A percentile compares a stretch with the other conserved stretches of the same genome.
Evolutionary conservation across 2,329 filamentous ascomycete genomes (phyloP).

Genomic region (Lachnellula occidentalis): DNA sequence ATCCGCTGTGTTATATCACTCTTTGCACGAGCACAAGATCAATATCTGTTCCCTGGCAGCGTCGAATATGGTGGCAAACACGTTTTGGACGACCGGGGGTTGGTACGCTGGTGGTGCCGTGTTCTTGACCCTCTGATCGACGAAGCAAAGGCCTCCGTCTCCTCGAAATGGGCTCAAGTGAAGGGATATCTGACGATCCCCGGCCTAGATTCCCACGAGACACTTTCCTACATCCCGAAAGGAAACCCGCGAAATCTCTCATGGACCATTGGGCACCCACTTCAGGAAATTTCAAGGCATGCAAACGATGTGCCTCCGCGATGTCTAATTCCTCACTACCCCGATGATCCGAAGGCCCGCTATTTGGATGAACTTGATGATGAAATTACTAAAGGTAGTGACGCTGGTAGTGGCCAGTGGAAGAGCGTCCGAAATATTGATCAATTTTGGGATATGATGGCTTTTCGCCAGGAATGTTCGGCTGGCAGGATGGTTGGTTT

Average conservation of each 20-base stretch:
- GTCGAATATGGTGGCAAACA: conserved; percentile 82
- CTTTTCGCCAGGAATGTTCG: conserved; percentile 91
- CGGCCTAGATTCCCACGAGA: conserved; percentile 77
- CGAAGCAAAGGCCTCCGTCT: conserved; percentile 16
- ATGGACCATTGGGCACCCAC: conserved; percentile 68
- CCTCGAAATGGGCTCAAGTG: conserved; percentile 39
- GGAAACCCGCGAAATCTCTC: conserved; percentile 32
- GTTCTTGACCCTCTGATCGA: conserved; percentile 69
- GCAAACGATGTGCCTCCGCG: conserved; percentile 65
- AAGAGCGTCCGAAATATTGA: conserved; percentile 75
- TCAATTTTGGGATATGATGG: conserved; percentile 99
- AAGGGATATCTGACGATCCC: conserved; percentile 83
- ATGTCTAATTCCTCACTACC: conserved; percentile 83
- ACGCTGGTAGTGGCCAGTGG: conserved; percentile 65
- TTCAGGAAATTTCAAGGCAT: conserved; percentile 60
- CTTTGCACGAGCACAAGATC: conserved; percentile 85
- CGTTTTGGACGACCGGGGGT: conserved; percentile 79
- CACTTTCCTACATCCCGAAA: conserved; percentile 68
- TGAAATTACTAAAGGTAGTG: conserved; percentile 57
- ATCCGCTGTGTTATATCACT: conserved; percentile 75
- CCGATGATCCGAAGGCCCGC: conserved; percentile 90
- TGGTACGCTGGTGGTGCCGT: conserved; percentile 95
- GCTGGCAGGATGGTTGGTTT: conserved; percentile 90
- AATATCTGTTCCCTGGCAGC: conserved; percentile 93
- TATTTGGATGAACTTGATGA: conserved; percentile 87